phyloP scores from a whole-genome alignment of 139 green algal species.

The Chlorella sp. region DNA sequence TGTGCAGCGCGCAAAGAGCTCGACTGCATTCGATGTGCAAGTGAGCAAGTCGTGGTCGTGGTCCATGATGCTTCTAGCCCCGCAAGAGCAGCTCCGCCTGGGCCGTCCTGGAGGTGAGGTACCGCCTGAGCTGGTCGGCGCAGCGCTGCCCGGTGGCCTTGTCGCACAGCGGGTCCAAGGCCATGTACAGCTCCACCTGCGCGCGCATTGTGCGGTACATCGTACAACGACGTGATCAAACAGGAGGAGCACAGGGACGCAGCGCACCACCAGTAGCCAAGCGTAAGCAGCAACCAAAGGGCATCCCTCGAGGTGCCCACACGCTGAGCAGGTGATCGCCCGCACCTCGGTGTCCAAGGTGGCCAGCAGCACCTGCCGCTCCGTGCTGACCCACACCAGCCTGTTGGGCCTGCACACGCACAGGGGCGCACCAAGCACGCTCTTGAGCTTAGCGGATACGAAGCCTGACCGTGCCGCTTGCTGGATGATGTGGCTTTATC shows the following conservation, averaged over 20 bases:
- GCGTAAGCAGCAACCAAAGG: too few species aligned
- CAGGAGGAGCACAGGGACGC: too few species aligned
- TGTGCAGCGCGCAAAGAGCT: too few species aligned
- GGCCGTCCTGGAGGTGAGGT: neutral
- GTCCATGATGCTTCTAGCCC: neutral
- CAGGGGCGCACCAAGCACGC: neutral
- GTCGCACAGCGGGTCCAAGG: constrained; percentile 29
- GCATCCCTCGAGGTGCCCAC: too few species aligned
- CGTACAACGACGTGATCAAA: too few species aligned
- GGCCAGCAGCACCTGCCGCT: constrained; percentile 10
- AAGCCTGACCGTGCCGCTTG: too few species aligned
- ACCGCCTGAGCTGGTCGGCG: neutral
- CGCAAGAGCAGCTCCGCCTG: neutral
- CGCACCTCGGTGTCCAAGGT: constrained; percentile 4
- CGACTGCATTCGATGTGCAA: neutral
- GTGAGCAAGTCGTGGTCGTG: neutral
- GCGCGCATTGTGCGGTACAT: too few species aligned
- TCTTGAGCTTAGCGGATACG: neutral
- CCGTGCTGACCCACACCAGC: constrained; percentile 23
- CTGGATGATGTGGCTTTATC: too few species aligned
- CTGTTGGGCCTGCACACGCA: constrained; percentile 20
- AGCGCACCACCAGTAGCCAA: too few species aligned
- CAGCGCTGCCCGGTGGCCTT: neutral
- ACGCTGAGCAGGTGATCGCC: too few species aligned
- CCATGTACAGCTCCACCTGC: constrained; percentile 29